These are phyloP conservation scores for Coemansia sp. DNA, from an alignment of 192 early-diverging fungal genomes.

Conservation along the genomic window DNA sequence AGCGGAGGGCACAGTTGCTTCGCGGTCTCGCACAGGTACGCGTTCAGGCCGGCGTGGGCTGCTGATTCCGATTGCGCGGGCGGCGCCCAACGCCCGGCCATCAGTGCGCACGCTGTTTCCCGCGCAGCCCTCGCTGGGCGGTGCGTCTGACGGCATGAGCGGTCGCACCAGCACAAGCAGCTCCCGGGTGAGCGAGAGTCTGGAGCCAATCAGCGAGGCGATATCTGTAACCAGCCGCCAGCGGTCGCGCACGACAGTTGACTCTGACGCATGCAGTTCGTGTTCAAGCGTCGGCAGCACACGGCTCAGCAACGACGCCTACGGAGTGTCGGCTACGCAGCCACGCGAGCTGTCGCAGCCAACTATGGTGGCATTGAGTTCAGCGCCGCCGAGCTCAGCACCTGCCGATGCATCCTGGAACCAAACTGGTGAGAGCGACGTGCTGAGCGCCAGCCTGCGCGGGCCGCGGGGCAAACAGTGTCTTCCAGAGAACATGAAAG, in stretches of 20 bases:
- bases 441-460: slow-evolving; percentile 38
- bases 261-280: slow-evolving; percentile 28
- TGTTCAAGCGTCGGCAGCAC: not conserved
- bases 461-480: slow-evolving; percentile 54
- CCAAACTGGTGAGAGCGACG: slow-evolving; percentile 9
- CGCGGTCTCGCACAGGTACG: slow-evolving; percentile 15
- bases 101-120: slow-evolving; percentile 45
- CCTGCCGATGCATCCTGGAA: slow-evolving; percentile 23
- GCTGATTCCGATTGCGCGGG: slow-evolving; percentile 49
- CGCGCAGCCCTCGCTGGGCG: not conserved
- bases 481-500: slow-evolving; percentile 52
- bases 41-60: slow-evolving; percentile 36
- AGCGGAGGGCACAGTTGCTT: slow-evolving; percentile 17
- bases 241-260: slow-evolving; percentile 38
- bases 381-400: slow-evolving; percentile 30
- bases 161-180: slow-evolving; percentile 19
- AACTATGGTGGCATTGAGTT: not conserved
- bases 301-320: slow-evolving; percentile 30
- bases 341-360: not conserved
- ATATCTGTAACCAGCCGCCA: slow-evolving; percentile 39
- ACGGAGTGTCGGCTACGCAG: not conserved
- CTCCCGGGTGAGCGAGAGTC: slow-evolving; percentile 47
- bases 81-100: slow-evolving; percentile 22
- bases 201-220: slow-evolving; percentile 49
- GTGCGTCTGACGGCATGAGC: slow-evolving; percentile 4